These are phyloP conservation scores for Pulveroboletus ravenelii DNA, from an alignment of 768 basidiomycete genomes.

Conservation along the genomic window DNA sequence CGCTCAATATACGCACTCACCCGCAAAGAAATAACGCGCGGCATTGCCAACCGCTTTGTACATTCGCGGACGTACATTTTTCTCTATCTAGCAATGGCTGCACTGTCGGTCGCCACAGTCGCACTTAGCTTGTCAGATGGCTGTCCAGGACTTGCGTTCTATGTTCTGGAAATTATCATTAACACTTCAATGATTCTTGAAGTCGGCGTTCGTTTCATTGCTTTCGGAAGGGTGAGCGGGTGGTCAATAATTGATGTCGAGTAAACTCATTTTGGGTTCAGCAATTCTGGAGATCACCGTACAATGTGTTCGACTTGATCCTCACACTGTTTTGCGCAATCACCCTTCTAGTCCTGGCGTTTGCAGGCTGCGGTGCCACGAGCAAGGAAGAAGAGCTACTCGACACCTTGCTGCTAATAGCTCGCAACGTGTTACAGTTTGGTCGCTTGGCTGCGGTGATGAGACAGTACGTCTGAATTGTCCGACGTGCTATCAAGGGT, in stretches of 20 bases:
- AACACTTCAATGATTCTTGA: slow-evolving; percentile 92
- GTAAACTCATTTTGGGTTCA: slow-evolving; percentile 28
- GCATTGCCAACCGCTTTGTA: slow-evolving; percentile 86
- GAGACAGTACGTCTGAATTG: slow-evolving; percentile 66
- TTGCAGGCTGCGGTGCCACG: slow-evolving; percentile 75
- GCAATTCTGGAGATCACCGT: slow-evolving; percentile 97
- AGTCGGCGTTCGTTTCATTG: slow-evolving; percentile 86
- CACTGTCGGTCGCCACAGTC: slow-evolving; percentile 80
- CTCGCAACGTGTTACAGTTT: slow-evolving; percentile 90
- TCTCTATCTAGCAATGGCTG: slow-evolving; percentile 86
- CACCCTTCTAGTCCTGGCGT: slow-evolving; percentile 83
- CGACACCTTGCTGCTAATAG: slow-evolving; percentile 88
- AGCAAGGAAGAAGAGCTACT: slow-evolving; percentile 93
- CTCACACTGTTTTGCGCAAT: slow-evolving; percentile 86
- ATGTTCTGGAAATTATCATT: slow-evolving; percentile 83
- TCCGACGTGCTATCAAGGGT: neutral
- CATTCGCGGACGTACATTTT: slow-evolving; percentile 85
- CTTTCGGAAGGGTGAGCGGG: slow-evolving; percentile 78
- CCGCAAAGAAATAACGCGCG: slow-evolving; percentile 74
- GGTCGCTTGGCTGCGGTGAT: slow-evolving; percentile 88
- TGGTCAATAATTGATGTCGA: neutral
- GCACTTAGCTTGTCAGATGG: slow-evolving; percentile 77
- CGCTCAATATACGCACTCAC: slow-evolving; percentile 85
- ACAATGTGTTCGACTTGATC: slow-evolving; percentile 84
- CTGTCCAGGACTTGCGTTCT: slow-evolving; percentile 86